A percentile compares a stretch with the other conserved stretches of the same genome.
Evolutionary conservation across 495 filamentous ascomycete genomes (phyloP).

Genomic region (Talaromyces liani): DNA sequence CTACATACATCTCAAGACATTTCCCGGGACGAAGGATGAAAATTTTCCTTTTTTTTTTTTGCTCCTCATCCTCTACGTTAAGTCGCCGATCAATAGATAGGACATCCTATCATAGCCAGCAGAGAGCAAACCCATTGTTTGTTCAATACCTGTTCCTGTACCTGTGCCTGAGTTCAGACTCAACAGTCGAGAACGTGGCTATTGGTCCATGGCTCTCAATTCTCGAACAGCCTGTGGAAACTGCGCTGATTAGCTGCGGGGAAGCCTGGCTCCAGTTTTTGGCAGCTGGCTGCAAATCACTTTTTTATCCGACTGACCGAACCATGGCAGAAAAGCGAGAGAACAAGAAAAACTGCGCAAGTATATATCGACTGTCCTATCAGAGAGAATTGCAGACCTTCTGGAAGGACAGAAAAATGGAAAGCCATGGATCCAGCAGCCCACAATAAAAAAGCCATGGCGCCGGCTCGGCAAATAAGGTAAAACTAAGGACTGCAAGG

Average conservation of each 20-base stretch:
- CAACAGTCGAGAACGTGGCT: background rate
- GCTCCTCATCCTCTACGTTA: background rate
- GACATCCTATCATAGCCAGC: background rate
- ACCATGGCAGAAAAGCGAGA: background rate
- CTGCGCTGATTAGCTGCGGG: constrained; percentile 6
- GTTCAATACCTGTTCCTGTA: background rate
- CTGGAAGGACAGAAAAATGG: background rate
- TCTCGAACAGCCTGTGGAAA: constrained; percentile 6
- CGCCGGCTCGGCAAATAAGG: background rate
- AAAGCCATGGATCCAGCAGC: background rate
- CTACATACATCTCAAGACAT: background rate
- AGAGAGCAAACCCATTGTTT: background rate
- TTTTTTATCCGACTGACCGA: background rate
- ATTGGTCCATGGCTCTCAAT: background rate
- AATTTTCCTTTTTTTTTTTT: background rate
- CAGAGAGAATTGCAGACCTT: background rate
- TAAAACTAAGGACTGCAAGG: background rate
- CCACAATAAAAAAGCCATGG: background rate
- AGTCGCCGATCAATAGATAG: background rate
- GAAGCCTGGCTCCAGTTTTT: background rate
- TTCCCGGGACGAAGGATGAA: background rate
- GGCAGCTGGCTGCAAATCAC: background rate
- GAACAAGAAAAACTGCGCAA: background rate
- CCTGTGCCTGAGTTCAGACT: constrained; percentile 1
- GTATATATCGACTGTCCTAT: background rate